These are phyloP conservation scores for Sonneratia caseolaris DNA, from an alignment of 345 rosid genomes.

Conservation along the genomic window DNA sequence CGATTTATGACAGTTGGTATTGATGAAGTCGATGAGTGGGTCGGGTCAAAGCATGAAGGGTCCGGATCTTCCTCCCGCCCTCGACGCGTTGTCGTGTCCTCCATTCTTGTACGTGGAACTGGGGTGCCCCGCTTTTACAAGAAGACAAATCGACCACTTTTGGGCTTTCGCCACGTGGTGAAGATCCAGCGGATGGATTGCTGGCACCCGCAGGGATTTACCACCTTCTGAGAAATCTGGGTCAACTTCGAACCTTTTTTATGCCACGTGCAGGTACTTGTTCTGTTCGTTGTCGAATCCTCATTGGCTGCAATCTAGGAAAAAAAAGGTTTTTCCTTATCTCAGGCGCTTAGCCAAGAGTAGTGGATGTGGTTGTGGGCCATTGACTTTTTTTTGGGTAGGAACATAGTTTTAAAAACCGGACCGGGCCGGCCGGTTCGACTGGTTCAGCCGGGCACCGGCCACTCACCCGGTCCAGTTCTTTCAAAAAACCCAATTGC, in stretches of 20 bases:
- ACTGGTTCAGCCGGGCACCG: too few relatives aligned
- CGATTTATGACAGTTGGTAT: not conserved
- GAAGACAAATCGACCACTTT: not conserved
- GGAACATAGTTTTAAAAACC: too few relatives aligned
- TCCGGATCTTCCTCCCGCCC: not conserved
- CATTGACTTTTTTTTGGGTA: not conserved
- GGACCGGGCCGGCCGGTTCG: too few relatives aligned
- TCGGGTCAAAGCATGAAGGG: slow-evolving; percentile 1
- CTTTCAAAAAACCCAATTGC: too few relatives aligned
- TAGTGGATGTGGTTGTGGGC: slow-evolving; percentile 1
- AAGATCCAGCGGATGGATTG: not conserved
- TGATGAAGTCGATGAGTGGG: not conserved
- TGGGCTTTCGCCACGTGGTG: slow-evolving; percentile 2
- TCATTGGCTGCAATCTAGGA: slow-evolving; percentile 7
- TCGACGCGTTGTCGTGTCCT: not conserved
- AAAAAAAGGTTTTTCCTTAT: not conserved
- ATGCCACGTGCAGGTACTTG: slow-evolving; percentile 19
- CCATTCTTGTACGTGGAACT: not conserved
- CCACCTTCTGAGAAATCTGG: not conserved
- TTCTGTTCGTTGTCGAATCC: slow-evolving; percentile 4
- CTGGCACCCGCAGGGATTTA: not conserved
- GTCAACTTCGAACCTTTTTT: slow-evolving; percentile 6
- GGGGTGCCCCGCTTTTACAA: not conserved
- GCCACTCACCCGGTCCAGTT: too few relatives aligned
- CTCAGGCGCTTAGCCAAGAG: not conserved